These are phyloP conservation scores for Russula brevipes DNA, from an alignment of 768 basidiomycete species.

Conservation along the genomic window DNA sequence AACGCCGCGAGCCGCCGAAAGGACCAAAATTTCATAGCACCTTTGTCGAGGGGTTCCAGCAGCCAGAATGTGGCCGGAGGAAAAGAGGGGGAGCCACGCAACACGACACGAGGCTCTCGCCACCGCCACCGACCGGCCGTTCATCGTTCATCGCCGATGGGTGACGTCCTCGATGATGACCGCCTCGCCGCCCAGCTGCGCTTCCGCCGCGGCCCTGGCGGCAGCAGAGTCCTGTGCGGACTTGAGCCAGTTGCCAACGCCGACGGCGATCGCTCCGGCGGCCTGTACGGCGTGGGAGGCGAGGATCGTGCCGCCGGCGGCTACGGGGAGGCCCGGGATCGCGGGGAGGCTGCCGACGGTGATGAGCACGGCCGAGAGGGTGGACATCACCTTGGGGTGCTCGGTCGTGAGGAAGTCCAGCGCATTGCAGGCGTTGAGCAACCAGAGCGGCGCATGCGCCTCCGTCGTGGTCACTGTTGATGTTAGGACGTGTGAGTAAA, in stretches of 20 bases:
- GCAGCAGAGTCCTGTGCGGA: conserved; percentile 38
- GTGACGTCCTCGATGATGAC: conserved; percentile 14
- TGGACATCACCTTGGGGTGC: conserved; percentile 70
- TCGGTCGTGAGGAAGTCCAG: conserved; percentile 69
- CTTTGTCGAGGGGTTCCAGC: background rate
- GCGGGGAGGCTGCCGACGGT: conserved; percentile 71
- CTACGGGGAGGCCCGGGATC: conserved; percentile 62
- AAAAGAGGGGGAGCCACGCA: background rate
- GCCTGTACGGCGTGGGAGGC: conserved; percentile 73
- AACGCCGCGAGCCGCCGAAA: background rate
- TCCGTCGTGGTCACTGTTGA: conserved; percentile 39
- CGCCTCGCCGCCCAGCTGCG: conserved; percentile 7
- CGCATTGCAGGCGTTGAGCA: conserved; percentile 70
- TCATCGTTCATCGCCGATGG: background rate
- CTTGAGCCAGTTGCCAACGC: conserved; percentile 56
- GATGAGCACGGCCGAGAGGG: conserved; percentile 71
- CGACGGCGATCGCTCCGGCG: conserved; percentile 72
- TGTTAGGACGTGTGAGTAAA: background rate
- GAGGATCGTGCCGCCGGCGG: conserved; percentile 66
- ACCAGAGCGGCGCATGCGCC: conserved; percentile 66
- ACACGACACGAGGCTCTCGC: background rate
- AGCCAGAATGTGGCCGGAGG: background rate
- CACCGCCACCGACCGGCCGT: background rate
- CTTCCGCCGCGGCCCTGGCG: background rate
- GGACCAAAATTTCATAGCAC: background rate